Evolutionary conservation across 2,329 filamentous ascomycete genomes (phyloP), one percentile per base, ranked within the genome.

Genomic region (Fusarium abutilonis): DNA sequence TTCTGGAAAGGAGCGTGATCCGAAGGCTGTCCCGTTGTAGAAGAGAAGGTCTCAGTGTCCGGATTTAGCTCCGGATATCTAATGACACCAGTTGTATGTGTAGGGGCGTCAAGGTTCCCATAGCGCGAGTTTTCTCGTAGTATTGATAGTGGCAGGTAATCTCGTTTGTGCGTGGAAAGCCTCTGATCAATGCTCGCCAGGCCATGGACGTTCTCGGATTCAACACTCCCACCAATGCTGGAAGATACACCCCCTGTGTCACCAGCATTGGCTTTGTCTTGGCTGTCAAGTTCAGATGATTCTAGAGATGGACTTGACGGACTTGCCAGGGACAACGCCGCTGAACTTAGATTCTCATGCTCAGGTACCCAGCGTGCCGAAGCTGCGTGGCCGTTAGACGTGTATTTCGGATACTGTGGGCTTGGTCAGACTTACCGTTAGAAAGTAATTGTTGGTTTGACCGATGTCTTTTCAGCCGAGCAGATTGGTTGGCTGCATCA

Each of bases 391-490:
- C 39, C 34, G 47, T 39, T 39, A 44, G 40, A 62, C 19, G 23
- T 36, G 21, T 38, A 31, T 35, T 28, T 29, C 21, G 35, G 32
- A 32, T 47, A 29, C 38, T 23, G 23, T 29, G 26, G 35, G 21
- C 32, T 42, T 17, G 19, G 15, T 19, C 11, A 32, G 13, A 15
- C 36, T 51, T 46, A 45, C 43, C 32, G 17, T 26, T 28, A 15
- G 32, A 29, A 38, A 42, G 17, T 9, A 38, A 36, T 28, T 44
- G 66, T 55, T 64, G 49, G 54, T 55, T 68, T 44, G 35, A 39
- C 38, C 45, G 38, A 17, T 43, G 56, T 29, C 60, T 60, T 46
- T 65, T 52, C 39, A 28, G 51, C 42, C 32, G 48, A 21, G 29
- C 28, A 47, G 39, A 21, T 28, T 26, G 21, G 39, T 38, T 32